Evolutionary conservation across 768 basidiomycete species (phyloP).

Genomic region (Macrocybe gigantea): DNA sequence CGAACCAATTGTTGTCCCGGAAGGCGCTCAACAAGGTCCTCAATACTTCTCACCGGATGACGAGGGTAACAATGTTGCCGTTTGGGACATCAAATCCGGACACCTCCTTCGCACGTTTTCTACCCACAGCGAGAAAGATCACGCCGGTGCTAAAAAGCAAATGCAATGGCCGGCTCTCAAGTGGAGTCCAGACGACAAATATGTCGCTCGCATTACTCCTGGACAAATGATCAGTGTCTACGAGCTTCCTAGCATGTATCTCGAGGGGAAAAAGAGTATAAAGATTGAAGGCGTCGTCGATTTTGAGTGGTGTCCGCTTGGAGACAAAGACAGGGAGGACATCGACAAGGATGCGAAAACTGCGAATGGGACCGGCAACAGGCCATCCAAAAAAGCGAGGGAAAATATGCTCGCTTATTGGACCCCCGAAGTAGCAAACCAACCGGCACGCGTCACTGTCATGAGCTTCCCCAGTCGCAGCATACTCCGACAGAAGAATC

Average conservation of each 20-base stretch:
- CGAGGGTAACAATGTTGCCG: conserved; percentile 92
- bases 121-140: conserved; percentile 52
- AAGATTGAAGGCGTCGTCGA: conserved; percentile 97
- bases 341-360: conserved; percentile 44
- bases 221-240: conserved; percentile 95
- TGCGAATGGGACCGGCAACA: conserved; percentile 29
- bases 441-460: conserved; percentile 95
- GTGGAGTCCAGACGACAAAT: conserved; percentile 97
- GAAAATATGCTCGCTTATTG: conserved; percentile 97
- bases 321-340: conserved; percentile 83
- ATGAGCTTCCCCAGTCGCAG: conserved; percentile 82
- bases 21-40: conserved; percentile 73
- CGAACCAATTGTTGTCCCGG: conserved; percentile 83
- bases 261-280: conserved; percentile 93
- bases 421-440: conserved; percentile 95
- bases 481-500: conserved; percentile 87
- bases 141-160: conserved; percentile 60
- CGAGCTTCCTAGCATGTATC: conserved; percentile 89
- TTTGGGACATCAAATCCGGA: conserved; percentile 98
- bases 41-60: conserved; percentile 90
- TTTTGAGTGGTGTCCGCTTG: conserved; percentile 97
- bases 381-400: conserved; percentile 54
- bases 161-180: conserved; percentile 95
- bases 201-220: conserved; percentile 81
- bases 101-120: conserved; percentile 90